These are phyloP conservation scores for Suhomyces sp. DNA, from an alignment of 805 yeast genomes.

Conservation along the genomic window DNA sequence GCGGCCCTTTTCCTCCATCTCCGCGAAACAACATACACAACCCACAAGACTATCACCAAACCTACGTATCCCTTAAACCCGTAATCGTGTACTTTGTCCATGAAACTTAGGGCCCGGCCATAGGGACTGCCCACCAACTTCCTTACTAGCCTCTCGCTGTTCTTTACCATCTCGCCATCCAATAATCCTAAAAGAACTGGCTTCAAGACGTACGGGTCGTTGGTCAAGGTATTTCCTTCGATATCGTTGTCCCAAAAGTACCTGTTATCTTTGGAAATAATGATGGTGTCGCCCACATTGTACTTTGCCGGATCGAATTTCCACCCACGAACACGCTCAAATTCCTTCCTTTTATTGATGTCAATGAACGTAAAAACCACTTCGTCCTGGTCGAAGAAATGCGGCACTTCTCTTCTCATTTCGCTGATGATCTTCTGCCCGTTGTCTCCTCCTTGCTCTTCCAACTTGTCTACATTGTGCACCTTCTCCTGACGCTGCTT, in stretches of 20 bases:
- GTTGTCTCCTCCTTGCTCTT: slow-evolving; percentile 41
- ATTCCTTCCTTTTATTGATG: slow-evolving; percentile 31
- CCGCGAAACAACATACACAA: slow-evolving; percentile 2
- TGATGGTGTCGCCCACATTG: slow-evolving; percentile 53
- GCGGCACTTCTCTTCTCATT: slow-evolving; percentile 49
- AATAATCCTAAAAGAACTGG: slow-evolving; percentile 39
- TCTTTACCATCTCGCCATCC: slow-evolving; percentile 24
- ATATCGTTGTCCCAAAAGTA: slow-evolving; percentile 31
- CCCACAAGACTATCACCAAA: slow-evolving; percentile 12
- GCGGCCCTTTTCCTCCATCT: neutral
- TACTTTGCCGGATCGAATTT: slow-evolving; percentile 30
- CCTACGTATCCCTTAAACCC: slow-evolving; percentile 44
- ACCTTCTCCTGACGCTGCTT: slow-evolving; percentile 35
- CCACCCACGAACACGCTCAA: slow-evolving; percentile 36
- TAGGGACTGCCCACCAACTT: slow-evolving; percentile 46
- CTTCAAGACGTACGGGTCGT: slow-evolving; percentile 30
- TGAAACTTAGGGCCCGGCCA: slow-evolving; percentile 30
- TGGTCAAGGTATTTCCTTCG: slow-evolving; percentile 34
- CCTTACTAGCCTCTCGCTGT: slow-evolving; percentile 11
- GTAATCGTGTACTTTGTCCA: slow-evolving; percentile 43
- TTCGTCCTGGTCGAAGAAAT: slow-evolving; percentile 41
- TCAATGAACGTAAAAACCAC: slow-evolving; percentile 52
- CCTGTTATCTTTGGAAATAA: slow-evolving; percentile 46
- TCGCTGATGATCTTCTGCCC: slow-evolving; percentile 41
- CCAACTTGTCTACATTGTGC: slow-evolving; percentile 42